A percentile compares a stretch with the other conserved stretches of the same genome.
Evolutionary conservation across 768 basidiomycete genomes (phyloP).

Genomic region (Panus rudis): DNA sequence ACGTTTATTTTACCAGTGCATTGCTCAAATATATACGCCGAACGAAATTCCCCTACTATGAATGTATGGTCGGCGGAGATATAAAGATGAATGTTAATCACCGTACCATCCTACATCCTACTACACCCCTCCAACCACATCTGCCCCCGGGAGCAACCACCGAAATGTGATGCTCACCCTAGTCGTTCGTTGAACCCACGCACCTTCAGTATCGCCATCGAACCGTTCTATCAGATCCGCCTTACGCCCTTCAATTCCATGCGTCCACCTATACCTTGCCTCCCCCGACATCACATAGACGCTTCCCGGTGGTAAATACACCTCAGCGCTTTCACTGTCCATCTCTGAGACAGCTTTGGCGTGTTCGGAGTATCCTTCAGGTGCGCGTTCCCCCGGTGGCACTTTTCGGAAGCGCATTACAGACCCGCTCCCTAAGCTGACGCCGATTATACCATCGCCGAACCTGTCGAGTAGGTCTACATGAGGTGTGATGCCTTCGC

Average conservation of each 20-base stretch:
- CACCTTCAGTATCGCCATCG: conserved; percentile 2
- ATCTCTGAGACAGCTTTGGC: conserved; percentile 1
- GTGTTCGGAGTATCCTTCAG: background rate
- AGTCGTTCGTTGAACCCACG: conserved; percentile 44
- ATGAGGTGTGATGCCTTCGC: conserved; percentile 85
- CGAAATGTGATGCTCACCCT: conserved; percentile 82
- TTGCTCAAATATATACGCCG: no score
- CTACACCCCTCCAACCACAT: conserved; percentile 48
- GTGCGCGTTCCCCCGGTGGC: conserved; percentile 3
- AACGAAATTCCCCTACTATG: no score
- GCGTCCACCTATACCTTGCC: conserved; percentile 82
- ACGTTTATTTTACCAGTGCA: no score
- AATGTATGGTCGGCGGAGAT: no score
- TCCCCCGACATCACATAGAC: conserved; percentile 73
- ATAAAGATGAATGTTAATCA: background rate
- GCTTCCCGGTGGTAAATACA: conserved; percentile 73
- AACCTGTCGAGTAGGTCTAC: conserved; percentile 81
- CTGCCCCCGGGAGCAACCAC: conserved; percentile 81
- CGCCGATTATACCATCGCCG: conserved; percentile 84
- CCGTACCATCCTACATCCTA: background rate
- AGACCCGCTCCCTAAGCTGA: conserved; percentile 75
- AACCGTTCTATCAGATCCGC: conserved; percentile 49
- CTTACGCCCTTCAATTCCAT: conserved; percentile 67
- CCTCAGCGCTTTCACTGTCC: conserved; percentile 30
- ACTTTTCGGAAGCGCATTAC: conserved; percentile 64